Evolutionary conservation across 2,329 filamentous ascomycete genomes (phyloP), one percentile per base, ranked within the genome.

Genomic region (Colletotrichum plurivorum): DNA sequence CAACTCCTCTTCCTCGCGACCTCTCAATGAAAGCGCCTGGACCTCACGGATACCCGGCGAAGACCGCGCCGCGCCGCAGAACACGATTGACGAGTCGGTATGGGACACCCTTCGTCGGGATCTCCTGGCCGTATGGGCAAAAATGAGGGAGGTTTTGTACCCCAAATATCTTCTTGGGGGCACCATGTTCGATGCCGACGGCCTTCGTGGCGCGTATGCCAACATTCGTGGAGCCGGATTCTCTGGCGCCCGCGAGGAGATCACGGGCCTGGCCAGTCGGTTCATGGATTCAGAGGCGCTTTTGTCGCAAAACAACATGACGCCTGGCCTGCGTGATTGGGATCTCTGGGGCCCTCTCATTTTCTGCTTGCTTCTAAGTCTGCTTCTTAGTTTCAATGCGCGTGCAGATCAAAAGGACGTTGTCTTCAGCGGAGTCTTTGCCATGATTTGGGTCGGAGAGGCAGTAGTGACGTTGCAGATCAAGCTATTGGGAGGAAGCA

Each of bases 391-490:
- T 74, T 89, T 97, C 78, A 90, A 92, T 71, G 94, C 94, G 15
- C 88, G 91, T 74, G 86, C 88, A 1, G 89, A 94, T 55, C 96
- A 99, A 84, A 93, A 92, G 77, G 94, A 95, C 70, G 83, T 93
- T 48, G 95, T 98, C 31, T 99, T 99, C 80, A 97, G 94, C 43
- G 96, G 96, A 4, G 94, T 99, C 53, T 99, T 99, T 82, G 94
- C 94, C 55, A 93, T 97, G 82, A 92, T 99, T 62, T 99, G 96
- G 96, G 90, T 99, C 67, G 96, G 95, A 31, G 95, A 98, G 84
- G 95, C 95, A 1, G 92, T 97, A 4, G 96, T 99, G 68, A 99
- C 96, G n/a, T 83, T 97, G 77, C 96, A 99, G 87, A 98, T 99
- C 80, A 97, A 97, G 84, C 85, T 99, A 74, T 83, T 99, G 68